These are phyloP conservation scores for Glaciozyma antarctica DNA, from an alignment of 768 basidiomycete genomes.

Conservation along the genomic window DNA sequence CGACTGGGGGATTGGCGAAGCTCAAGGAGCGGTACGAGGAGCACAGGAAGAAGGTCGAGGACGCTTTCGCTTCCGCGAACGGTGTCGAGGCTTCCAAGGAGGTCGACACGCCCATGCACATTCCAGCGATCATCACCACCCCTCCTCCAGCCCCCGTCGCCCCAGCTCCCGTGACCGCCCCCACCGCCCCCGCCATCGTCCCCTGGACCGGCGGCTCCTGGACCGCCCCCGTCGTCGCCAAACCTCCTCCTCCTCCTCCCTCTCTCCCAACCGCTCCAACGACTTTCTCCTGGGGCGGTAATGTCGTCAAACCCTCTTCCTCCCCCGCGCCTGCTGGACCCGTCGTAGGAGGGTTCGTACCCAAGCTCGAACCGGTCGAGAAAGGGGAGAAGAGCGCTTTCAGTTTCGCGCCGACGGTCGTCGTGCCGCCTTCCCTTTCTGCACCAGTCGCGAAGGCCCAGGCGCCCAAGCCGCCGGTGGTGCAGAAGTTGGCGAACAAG, in stretches of 20 bases:
- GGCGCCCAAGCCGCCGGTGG: conserved; percentile 10
- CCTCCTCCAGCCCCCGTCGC: neutral
- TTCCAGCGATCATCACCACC: conserved; percentile 14
- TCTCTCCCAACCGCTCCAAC: conserved; percentile 17
- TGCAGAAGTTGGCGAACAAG: conserved; percentile 23
- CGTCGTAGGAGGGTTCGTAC: conserved; percentile 21
- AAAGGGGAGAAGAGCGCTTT: conserved; percentile 25
- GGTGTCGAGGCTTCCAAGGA: neutral
- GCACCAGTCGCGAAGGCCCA: neutral
- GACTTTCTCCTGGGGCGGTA: conserved; percentile 20
- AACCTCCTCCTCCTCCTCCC: neutral
- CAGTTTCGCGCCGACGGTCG: conserved; percentile 15
- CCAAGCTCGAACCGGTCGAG: conserved; percentile 11
- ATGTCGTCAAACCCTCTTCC: conserved; percentile 4
- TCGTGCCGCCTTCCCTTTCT: neutral
- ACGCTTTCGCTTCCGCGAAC: conserved; percentile 1
- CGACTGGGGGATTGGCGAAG: neutral
- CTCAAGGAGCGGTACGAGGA: conserved; percentile 14
- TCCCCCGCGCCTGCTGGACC: neutral
- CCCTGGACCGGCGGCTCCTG: neutral
- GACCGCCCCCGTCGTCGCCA: neutral
- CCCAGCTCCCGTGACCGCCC: neutral
- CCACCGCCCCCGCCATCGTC: neutral
- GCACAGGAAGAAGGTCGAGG: conserved; percentile 15
- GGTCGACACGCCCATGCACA: neutral